Evolutionary conservation across 495 filamentous ascomycete species (phyloP), one percentile per base, ranked within the genome.

Genomic region (Acidiella bohemica): DNA sequence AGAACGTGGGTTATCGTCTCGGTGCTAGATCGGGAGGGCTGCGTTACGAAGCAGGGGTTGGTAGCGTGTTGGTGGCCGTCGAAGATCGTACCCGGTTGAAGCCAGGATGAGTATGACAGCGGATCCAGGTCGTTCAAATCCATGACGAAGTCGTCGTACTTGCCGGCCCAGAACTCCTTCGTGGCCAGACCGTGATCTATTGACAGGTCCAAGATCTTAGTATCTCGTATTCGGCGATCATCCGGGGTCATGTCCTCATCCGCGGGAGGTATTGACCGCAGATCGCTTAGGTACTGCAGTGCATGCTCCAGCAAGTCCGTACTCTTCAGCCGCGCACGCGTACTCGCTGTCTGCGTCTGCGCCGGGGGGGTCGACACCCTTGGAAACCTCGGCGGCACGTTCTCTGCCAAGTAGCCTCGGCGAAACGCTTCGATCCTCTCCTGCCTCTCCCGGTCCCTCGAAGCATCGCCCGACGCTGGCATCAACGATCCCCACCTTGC

Each of bases 51-150:
- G 12, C 28, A 33, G 8, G 11, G 17, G 17, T 44, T 49, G 11
- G 46, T 45, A 11, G 71, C 68, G 33, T 69, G 69, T 50, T 84
- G 79, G 3, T 62, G 72, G 11, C 79, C 79, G 8, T 67, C 66
- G 43, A 83, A 78, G 1, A 77, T 64, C 41, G 73, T 64, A 8
- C 80, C 80, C 13, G 73, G 65, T 39, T 68, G 67, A 12, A 84
- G 64, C 75, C 75, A 82, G 21, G 77, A 81, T 48, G 69, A 76
- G 32, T 67, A 49, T 1, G 75, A 57, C 10, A 72, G 71, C 4
- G 70, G 68, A 16, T 64, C 58, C 12, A 83, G 63, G 22, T 56
- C 63, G 8, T 55, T 50, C 11, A 68, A 72, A 41, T 81, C 70
- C 3, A 79, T 56, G 10, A 84, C 62, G 36, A 81, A 75, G 49